These are phyloP conservation scores for Aspergillus hiratsukae DNA, from an alignment of 2,329 filamentous ascomycete genomes.

Conservation along the genomic window DNA sequence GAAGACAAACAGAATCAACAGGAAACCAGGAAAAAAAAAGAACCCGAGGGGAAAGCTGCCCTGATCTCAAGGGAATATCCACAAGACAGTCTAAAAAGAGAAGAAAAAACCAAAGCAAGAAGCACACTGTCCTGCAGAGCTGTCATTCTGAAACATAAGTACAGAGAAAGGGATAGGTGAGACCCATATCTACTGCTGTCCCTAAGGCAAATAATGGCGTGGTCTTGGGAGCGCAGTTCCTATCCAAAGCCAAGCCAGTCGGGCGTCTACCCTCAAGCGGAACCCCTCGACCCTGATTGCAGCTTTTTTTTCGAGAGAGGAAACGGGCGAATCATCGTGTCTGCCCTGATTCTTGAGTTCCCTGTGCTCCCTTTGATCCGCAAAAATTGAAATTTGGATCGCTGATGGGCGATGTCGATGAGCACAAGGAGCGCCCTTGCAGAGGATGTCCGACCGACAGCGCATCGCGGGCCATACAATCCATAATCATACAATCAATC, in stretches of 20 bases:
- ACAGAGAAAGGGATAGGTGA: not conserved
- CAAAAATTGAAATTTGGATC: not conserved
- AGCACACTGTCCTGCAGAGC: not conserved
- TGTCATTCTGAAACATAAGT: constrained; percentile 1
- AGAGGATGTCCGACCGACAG: not conserved
- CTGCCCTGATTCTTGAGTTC: not conserved
- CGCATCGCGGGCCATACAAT: not conserved
- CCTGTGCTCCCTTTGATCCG: not conserved
- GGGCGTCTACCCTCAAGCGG: constrained; percentile 6
- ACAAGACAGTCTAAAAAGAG: not conserved
- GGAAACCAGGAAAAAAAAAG: constrained; percentile 4
- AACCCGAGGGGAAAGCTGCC: not conserved
- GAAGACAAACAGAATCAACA: not conserved
- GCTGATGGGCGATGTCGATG: not conserved
- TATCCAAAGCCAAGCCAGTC: constrained; percentile 8
- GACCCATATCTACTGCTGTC: not conserved
- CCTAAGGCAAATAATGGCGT: constrained; percentile 9
- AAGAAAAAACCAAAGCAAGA: not conserved
- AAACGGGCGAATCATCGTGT: not conserved
- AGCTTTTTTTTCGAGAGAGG: not conserved
- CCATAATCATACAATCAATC: not conserved
- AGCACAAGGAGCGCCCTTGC: not conserved
- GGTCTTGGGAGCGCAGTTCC: constrained; percentile 8
- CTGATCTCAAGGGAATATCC: not conserved
- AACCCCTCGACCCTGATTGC: too few relatives aligned